Percentiles rank a stretch among this genome's conserved stretches.
phyloP scores from a whole-genome alignment of 2,329 filamentous ascomycete genomes.

The Pyricularia sp. region DNA sequence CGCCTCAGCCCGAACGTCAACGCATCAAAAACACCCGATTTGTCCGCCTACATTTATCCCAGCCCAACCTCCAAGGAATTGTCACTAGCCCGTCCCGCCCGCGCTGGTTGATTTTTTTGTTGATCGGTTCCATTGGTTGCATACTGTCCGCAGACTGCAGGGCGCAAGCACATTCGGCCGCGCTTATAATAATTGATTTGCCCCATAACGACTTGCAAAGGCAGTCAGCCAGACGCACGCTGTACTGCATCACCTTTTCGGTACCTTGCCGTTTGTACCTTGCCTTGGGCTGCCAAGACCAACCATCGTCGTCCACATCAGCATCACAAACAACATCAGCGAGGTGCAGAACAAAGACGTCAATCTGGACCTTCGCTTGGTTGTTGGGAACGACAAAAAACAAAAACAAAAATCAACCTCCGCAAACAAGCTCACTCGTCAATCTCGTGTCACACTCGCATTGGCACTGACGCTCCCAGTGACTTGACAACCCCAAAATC shows the following conservation, averaged over 20 bases:
- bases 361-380: neutral
- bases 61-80: neutral
- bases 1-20: neutral
- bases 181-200: neutral
- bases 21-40: neutral
- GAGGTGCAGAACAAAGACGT: neutral
- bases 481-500: neutral
- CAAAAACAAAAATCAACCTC: neutral
- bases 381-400: neutral
- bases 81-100: neutral
- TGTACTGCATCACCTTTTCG: neutral
- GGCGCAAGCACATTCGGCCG: neutral
- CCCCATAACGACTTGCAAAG: neutral
- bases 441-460: neutral
- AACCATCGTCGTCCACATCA: neutral
- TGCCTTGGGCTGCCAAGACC: neutral
- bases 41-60: neutral
- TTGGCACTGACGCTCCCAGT: neutral
- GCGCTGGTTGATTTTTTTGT: neutral
- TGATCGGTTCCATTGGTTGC: neutral
- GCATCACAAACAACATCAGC: neutral
- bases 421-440: neutral
- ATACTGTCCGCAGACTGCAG: neutral
- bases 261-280: neutral
- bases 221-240: neutral